Percentiles rank a stretch among this genome's conserved stretches.
Evolutionary conservation across 257 asterid species (phyloP).

Genomic region (Primulina huaijiensis): DNA sequence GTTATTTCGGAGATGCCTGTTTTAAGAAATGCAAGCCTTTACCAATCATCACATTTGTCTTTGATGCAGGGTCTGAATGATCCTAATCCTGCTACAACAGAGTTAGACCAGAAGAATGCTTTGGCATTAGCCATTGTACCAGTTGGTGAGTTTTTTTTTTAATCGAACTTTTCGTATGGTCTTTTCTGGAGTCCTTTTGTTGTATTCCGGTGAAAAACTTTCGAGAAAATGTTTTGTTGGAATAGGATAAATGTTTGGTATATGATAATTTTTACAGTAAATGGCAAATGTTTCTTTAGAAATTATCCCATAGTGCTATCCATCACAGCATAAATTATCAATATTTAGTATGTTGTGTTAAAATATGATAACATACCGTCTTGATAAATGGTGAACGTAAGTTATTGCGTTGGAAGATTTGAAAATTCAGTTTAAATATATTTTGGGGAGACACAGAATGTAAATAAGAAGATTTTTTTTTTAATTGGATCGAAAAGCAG

Average conservation of each 20-base stretch:
- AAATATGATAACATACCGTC: not conserved
- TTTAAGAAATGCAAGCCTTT: conserved; percentile 9
- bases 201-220: not conserved
- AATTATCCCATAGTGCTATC: not conserved
- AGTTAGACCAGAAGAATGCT: conserved; percentile 83
- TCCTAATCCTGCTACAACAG: conserved; percentile 71
- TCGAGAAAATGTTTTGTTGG: not conserved
- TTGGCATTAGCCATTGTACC: conserved; percentile 93
- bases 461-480: not conserved
- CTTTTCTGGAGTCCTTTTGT: not conserved
- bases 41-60: conserved; percentile 17
- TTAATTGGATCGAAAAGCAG: not conserved
- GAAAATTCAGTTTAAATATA: not conserved
- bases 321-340: too few relatives aligned
- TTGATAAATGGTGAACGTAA: not conserved
- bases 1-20: not conserved
- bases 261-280: not conserved
- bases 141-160: conserved; percentile 46
- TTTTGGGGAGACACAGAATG: not conserved
- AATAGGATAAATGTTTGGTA: not conserved
- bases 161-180: not conserved
- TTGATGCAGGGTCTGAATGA: conserved; percentile 58
- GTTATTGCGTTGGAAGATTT: not conserved
- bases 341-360: too few relatives aligned
- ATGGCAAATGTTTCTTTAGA: not conserved